These are phyloP conservation scores for Teratosphaeriaceae sp. DNA, from an alignment of 2,329 filamentous ascomycete genomes.

Conservation along the genomic window DNA sequence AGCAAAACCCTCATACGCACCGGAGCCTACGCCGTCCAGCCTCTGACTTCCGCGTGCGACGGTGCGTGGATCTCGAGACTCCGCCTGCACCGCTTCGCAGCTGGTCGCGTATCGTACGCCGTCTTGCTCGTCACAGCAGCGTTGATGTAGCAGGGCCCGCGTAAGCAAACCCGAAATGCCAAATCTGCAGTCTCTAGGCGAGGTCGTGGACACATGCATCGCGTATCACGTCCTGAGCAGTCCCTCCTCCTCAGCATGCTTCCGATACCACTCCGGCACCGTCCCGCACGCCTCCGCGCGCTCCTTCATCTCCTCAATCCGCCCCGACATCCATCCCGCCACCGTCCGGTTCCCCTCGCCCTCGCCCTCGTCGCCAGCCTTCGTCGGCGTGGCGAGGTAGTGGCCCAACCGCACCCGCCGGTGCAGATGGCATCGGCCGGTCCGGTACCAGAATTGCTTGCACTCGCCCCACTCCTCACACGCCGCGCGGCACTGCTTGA, in stretches of 20 bases:
- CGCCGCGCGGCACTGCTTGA: background rate
- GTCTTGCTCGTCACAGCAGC: no score
- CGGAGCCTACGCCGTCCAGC: no score
- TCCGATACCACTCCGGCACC: conserved; percentile 1
- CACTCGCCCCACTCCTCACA: conserved; percentile 3
- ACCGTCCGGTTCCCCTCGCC: background rate
- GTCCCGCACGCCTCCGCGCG: background rate
- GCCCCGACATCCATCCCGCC: conserved; percentile 1
- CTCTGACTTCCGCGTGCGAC: no score
- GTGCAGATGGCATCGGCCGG: conserved; percentile 2
- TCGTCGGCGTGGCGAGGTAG: background rate
- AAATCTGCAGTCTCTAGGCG: background rate
- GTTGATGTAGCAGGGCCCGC: no score
- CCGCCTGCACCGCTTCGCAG: no score
- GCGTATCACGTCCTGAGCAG: no score
- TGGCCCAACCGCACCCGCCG: background rate
- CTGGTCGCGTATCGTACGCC: no score
- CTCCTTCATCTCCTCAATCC: conserved; percentile 1
- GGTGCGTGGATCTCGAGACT: no score
- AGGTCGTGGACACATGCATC: background rate
- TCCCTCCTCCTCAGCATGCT: conserved; percentile 3
- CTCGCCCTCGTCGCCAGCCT: background rate
- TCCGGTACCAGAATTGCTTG: background rate
- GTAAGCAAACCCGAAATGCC: background rate
- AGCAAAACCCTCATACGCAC: no score